Base-by-base conservation (phyloP, 805 yeast genomes). In the Cyberlindnera misumaiensis region DNA sequence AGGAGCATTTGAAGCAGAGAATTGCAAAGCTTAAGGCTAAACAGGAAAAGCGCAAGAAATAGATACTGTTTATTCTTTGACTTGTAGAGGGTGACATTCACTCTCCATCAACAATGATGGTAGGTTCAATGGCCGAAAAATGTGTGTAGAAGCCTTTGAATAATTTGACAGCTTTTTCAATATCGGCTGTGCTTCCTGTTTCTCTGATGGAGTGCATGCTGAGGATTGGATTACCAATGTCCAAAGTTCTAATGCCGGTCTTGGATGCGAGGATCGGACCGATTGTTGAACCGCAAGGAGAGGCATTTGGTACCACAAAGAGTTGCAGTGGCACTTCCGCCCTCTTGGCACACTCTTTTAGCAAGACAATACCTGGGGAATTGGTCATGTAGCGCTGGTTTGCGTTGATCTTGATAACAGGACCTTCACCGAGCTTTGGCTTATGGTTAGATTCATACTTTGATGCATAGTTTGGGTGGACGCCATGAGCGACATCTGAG, bases 401-500 rank as follows among this genome's bases (percentile, higher is more conserved):
- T 9, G 97, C 97, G 56, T 90, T 90, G 56, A 90, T 66, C 62
- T 90, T 90, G 55, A 90, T 77, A 3, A 88, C 97, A 0, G 97
- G 96, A 6, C 98, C 98, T 27, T 69, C 68, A 54, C 95, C 94
- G 44, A 90, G 64, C 36, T 70, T 70, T 2, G 98, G 97, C 47
- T 76, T 75, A 60, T 90, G 95, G 44, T 73, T 66, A 16, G 75
- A 57, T 57, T 93, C 97, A 62, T 93, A 83, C 50, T 75, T 75
- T 38, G 71, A 73, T 4, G 75, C 64, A 59, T 90, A 90, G 61
- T 90, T 90, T 41, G 98, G 98, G 60, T 90, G 96, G 28, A 90
- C 83, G 25, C 96, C 97, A 58, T 90, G 98, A 2, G 97, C 96
- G 78, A 88, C 93, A 59, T 90, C 98, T 0, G 96, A 85, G 0